phyloP scores from a whole-genome alignment of 441 rosid genomes.

The Mallotus japonicus region DNA sequence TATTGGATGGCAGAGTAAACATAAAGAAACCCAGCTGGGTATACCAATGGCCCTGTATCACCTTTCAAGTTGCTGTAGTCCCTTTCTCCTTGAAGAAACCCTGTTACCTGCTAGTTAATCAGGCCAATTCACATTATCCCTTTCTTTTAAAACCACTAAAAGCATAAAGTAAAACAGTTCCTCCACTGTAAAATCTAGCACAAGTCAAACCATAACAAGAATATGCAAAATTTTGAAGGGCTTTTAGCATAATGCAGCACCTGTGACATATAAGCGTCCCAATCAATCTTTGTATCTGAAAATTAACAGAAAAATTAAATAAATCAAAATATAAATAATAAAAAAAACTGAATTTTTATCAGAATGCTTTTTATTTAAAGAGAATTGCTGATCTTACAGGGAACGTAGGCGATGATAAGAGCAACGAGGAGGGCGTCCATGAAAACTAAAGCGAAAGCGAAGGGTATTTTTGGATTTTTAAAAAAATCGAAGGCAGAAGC shows the following conservation, averaged over 20 bases:
- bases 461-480: slow-evolving; percentile 36
- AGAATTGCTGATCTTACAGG: slow-evolving; percentile 49
- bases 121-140: slow-evolving; percentile 5
- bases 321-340: too few relatives aligned
- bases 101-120: slow-evolving; percentile 56
- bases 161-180: slow-evolving; percentile 2
- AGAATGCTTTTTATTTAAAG: too few relatives aligned
- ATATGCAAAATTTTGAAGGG: background rate
- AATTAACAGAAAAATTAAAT: background rate
- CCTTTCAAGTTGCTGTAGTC: slow-evolving; percentile 81
- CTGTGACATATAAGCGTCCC: slow-evolving; percentile 99
- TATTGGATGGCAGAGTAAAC: slow-evolving; percentile 74
- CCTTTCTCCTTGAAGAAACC: slow-evolving; percentile 88
- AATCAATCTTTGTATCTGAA: slow-evolving; percentile 94
- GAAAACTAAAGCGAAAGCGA: slow-evolving; percentile 47
- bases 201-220: background rate
- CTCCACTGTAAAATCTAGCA: background rate
- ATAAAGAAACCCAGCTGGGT: slow-evolving; percentile 95
- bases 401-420: slow-evolving; percentile 72
- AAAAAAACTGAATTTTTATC: too few relatives aligned
- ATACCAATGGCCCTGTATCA: slow-evolving; percentile 92
- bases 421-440: slow-evolving; percentile 61
- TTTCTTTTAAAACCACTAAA: background rate
- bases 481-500: slow-evolving; percentile 27
- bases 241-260: slow-evolving; percentile 25